Conservation (phyloP, 345 rosid species). For the Corchorus capsularis region DNA sequence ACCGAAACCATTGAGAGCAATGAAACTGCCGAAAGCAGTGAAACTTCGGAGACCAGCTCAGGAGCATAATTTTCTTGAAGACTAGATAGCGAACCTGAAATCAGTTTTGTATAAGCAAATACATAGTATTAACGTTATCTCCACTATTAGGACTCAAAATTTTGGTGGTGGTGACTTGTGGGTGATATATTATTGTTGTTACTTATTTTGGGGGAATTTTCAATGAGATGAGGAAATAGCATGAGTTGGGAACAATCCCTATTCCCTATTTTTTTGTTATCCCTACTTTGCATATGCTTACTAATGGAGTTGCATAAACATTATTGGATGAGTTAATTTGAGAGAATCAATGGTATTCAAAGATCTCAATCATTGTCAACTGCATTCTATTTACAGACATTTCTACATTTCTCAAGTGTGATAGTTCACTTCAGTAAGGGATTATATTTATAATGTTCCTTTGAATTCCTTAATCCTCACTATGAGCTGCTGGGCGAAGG, state of each 20-base stretch:
- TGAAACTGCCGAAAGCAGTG: conserved; percentile 33
- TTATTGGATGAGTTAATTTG: too few relatives aligned
- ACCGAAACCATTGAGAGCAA: conserved; percentile 26
- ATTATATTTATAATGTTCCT: too few relatives aligned
- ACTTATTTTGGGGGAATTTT: conserved; percentile 4
- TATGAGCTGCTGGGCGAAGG: too few relatives aligned
- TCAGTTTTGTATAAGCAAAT: conserved; percentile 49
- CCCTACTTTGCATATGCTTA: too few relatives aligned
- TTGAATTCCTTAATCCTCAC: too few relatives aligned
- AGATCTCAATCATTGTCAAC: too few relatives aligned
- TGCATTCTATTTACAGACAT: too few relatives aligned
- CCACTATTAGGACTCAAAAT: conserved; percentile 1
- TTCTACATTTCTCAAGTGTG: too few relatives aligned
- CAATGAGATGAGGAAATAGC: conserved; percentile 1
- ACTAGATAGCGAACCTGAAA: conserved; percentile 6
- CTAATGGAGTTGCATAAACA: too few relatives aligned
- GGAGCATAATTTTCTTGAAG: conserved; percentile 48
- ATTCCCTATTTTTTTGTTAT: not conserved
- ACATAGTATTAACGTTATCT: not conserved
- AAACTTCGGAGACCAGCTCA: conserved; percentile 21
- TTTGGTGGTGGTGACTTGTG: conserved; percentile 17
- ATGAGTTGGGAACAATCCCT: not conserved
- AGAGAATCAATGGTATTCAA: too few relatives aligned
- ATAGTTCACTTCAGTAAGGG: too few relatives aligned
- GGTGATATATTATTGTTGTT: not conserved